Conservation (phyloP, 768 basidiomycete genomes). For the Leucosporidium yakuticum region DNA sequence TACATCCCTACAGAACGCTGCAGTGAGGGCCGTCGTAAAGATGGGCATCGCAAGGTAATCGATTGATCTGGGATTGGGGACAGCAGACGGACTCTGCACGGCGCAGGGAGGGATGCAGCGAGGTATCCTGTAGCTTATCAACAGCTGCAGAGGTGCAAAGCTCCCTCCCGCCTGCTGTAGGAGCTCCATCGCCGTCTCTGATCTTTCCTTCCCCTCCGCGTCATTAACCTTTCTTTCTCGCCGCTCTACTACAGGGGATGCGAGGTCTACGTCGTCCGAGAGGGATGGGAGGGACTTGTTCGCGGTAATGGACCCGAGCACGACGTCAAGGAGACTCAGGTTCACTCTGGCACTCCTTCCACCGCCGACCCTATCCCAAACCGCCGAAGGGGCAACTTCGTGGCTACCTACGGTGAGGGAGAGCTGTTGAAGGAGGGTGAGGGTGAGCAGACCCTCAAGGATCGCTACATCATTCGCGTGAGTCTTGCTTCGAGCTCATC, state of each 20-base stretch:
- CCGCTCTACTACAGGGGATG: conserved; percentile 61
- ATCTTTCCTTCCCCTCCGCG: neutral
- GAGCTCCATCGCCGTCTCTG: neutral
- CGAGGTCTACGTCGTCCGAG: conserved; percentile 90
- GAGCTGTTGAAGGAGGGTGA: conserved; percentile 53
- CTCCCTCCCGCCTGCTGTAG: neutral
- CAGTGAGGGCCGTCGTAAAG: conserved; percentile 87
- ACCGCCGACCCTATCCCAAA: conserved; percentile 27
- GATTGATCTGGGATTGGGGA: conserved; percentile 5
- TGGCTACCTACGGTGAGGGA: conserved; percentile 53
- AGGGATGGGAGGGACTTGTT: conserved; percentile 97
- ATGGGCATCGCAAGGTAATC: conserved; percentile 79
- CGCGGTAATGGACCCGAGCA: conserved; percentile 64
- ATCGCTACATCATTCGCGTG: conserved; percentile 75
- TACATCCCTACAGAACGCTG: conserved; percentile 55
- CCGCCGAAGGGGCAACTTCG: conserved; percentile 28
- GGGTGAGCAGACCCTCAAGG: conserved; percentile 72
- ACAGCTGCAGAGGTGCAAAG: neutral
- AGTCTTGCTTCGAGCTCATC: neutral
- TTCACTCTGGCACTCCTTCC: conserved; percentile 35
- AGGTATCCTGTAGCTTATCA: neutral
- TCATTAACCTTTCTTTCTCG: neutral
- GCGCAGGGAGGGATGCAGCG: too few species aligned
- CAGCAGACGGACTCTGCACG: neutral
- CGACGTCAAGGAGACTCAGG: conserved; percentile 20